Evolutionary conservation across 768 basidiomycete genomes (phyloP), one percentile per base, ranked within the genome.

Genomic region (Symmetrospora coprosmae): DNA sequence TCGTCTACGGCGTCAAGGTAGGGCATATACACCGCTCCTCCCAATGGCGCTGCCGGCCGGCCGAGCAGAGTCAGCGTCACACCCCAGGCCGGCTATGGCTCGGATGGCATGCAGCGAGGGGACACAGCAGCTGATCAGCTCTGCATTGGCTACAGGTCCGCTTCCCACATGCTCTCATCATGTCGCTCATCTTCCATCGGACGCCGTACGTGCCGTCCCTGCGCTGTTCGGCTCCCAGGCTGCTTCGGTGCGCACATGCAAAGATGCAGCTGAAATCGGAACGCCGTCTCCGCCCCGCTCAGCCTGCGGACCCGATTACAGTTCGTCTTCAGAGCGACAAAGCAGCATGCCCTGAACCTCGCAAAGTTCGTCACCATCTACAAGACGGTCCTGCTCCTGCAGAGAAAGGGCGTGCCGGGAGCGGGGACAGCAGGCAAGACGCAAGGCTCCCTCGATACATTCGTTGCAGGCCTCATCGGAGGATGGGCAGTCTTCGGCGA

Each of bases 341-440:
- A 81, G 70, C 84, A 87, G 55, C 92, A 97, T 73, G 87, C 90
- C 11, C 70, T 84, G 64, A 94, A 91, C 71, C 81, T 99, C 28
- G 87, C 88, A 39, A 86, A 86, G 73, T 99, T 96, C 69, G 94
- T 94, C 33, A 79, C 89, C 11, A 71, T 94, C 41, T 97, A 96
- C 82, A 99, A 97, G 77, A 74, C 80, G 7, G 72, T 87, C 39
- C 73, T 97, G 51, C 74, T 97, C 33, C 64, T 92, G 14, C 94
- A 97, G 76, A 81, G 79, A 73, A 86, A 80, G 71, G 39, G 70
- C 48, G 47, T 64, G 38, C 60, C 43, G 0, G 58, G 60, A 16
- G 69, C 76, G 37, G 88, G 87, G 71, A n/a, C n/a, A n/a, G n/a
- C n/a, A n/a, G 78, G 81, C 16, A 89, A 88, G 14, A 92, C 91